A percentile compares a stretch with the other conserved stretches of the same genome.
These are phyloP conservation scores for Xylaria multiplex DNA, from an alignment of 2,329 filamentous ascomycete species.

Conservation along the genomic window DNA sequence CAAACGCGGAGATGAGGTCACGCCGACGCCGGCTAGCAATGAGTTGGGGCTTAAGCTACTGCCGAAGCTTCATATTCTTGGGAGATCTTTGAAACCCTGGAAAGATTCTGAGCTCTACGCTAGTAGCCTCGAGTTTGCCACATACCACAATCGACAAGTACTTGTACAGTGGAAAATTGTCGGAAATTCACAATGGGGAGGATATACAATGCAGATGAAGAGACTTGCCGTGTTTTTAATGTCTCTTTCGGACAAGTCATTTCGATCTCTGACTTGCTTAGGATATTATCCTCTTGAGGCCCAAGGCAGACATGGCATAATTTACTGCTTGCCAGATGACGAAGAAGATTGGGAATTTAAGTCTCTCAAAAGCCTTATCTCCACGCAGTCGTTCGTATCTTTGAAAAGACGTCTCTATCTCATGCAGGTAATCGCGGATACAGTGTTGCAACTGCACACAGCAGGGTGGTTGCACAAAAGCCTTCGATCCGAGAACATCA, in stretches of 20 bases:
- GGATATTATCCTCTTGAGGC: conserved; percentile 34
- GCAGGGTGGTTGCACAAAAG: conserved; percentile 49
- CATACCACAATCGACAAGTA: conserved; percentile 34
- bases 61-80: conserved; percentile 16
- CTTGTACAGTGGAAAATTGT: conserved; percentile 40
- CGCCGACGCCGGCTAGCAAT: conserved; percentile 22
- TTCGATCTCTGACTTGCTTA: conserved; percentile 38
- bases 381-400: conserved; percentile 12
- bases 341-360: conserved; percentile 32
- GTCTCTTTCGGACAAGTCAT: conserved; percentile 38
- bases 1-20: conserved; percentile 40
- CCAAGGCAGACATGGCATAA: conserved; percentile 34
- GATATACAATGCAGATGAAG: conserved; percentile 37
- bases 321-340: conserved; percentile 32
- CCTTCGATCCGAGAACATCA: conserved; percentile 45
- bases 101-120: conserved; percentile 10
- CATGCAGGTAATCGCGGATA: conserved; percentile 39
- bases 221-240: conserved; percentile 35
- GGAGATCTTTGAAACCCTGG: conserved; percentile 23
- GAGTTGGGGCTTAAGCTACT: conserved; percentile 2
- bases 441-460: conserved; percentile 46
- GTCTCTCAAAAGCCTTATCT: conserved; percentile 34
- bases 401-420: conserved; percentile 37
- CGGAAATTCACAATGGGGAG: conserved; percentile 31
- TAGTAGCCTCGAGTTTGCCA: conserved; percentile 36